These are phyloP conservation scores for Cyclotella atomus DNA, from an alignment of 108 stramenopile genomes.

Conservation along the genomic window DNA sequence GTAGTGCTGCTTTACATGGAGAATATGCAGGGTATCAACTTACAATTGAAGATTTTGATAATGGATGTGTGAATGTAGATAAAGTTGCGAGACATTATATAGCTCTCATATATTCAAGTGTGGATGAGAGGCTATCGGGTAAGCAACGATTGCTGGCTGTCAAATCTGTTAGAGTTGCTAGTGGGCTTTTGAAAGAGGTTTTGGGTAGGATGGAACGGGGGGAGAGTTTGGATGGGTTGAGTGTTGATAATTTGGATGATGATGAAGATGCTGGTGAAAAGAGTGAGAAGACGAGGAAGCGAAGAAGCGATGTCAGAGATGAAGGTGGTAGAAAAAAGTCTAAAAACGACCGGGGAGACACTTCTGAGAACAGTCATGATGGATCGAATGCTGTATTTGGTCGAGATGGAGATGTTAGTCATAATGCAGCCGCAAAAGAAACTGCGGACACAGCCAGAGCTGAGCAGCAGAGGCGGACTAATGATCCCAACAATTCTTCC, in stretches of 20 bases:
- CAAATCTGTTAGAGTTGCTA: not conserved
- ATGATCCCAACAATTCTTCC: too few species aligned
- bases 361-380: too few species aligned
- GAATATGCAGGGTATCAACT: not conserved
- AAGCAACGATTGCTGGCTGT: not conserved
- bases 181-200: not conserved
- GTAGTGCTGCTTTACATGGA: too few species aligned
- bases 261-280: not conserved
- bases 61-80: not conserved
- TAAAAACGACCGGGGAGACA: not conserved
- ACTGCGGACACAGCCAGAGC: too few species aligned
- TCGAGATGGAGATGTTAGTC: too few species aligned
- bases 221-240: too few species aligned
- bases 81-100: not conserved
- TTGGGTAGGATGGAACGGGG: constrained; percentile 1
- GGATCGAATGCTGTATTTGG: too few species aligned
- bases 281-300: not conserved
- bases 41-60: too few species aligned
- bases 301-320: not conserved
- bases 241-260: too few species aligned
- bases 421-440: too few species aligned
- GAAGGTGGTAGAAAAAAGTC: not conserved
- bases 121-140: not conserved
- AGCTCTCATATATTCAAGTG: not conserved
- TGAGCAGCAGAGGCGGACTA: too few species aligned